A percentile compares a stretch with the other conserved stretches of the same genome.
These are phyloP conservation scores for Suillus spraguei DNA, from an alignment of 768 basidiomycete species.

Conservation along the genomic window DNA sequence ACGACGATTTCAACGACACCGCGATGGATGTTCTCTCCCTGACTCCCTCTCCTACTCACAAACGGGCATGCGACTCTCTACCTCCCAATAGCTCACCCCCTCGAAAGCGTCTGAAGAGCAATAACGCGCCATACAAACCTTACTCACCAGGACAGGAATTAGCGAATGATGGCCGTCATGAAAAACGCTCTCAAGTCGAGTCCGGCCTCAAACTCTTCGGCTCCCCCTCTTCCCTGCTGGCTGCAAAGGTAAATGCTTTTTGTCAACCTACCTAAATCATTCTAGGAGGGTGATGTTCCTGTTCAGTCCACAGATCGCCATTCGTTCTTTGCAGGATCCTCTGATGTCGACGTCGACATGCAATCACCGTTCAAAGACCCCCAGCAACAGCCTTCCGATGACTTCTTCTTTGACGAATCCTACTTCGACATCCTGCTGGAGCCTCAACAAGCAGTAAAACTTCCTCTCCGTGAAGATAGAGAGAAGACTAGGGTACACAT, in stretches of 20 bases:
- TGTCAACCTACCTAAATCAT: conserved; percentile 3
- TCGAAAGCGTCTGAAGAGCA: conserved; percentile 1
- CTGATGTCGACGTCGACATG: conserved; percentile 16
- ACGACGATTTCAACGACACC: conserved; percentile 14
- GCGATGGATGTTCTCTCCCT: background rate
- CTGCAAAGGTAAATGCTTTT: conserved; percentile 7
- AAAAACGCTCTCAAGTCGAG: conserved; percentile 22
- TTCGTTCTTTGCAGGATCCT: conserved; percentile 22
- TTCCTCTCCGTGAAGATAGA: background rate
- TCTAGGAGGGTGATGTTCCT: background rate
- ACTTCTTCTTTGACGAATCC: conserved; percentile 37
- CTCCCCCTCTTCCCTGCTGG: conserved; percentile 2
- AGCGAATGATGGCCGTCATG: conserved; percentile 12
- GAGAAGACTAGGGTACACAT: too few relatives aligned
- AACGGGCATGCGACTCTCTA: background rate
- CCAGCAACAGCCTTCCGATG: conserved; percentile 18
- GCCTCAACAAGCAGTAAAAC: conserved; percentile 4
- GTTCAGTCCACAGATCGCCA: conserved; percentile 1
- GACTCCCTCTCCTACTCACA: background rate
- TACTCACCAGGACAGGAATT: conserved; percentile 3
- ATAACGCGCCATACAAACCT: background rate
- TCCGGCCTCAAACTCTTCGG: background rate
- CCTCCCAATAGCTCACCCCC: background rate
- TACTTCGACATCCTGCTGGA: conserved; percentile 31
- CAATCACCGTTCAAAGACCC: background rate